Percentiles rank a stretch among this genome's conserved stretches.
Conservation (phyloP, 2,329 filamentous ascomycete genomes). For the Alternaria conjuncta region DNA sequence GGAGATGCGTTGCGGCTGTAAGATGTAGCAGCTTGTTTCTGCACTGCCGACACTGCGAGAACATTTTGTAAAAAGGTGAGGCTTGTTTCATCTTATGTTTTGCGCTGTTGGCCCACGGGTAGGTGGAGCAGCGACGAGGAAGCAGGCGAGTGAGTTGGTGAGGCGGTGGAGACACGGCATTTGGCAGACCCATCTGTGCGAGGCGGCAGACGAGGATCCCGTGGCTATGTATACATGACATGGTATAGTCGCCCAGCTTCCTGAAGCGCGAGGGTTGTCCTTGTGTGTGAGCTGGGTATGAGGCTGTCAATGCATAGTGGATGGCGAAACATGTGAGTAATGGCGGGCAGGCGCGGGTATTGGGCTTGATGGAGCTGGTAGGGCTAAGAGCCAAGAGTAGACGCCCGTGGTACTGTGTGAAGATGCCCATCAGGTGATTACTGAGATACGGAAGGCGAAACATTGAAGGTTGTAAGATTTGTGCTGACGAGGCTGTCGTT, state of each 20-base stretch:
- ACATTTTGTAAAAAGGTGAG: background rate
- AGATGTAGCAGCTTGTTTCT: background rate
- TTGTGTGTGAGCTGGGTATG: background rate
- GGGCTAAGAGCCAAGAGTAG: background rate
- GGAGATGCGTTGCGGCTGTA: background rate
- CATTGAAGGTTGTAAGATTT: background rate
- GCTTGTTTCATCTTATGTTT: conserved; percentile 21
- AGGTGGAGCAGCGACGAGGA: background rate
- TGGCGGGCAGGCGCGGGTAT: background rate
- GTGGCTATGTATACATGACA: conserved; percentile 24
- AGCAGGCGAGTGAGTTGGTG: conserved; percentile 3
- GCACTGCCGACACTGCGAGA: background rate
- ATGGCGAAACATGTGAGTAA: conserved; percentile 1
- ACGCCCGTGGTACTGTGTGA: background rate
- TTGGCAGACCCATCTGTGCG: conserved; percentile 1
- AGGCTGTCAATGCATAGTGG: background rate
- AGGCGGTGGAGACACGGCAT: conserved; percentile 1
- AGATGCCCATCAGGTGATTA: background rate
- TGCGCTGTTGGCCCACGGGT: conserved; percentile 8
- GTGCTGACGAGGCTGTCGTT: background rate
- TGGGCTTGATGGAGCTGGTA: background rate
- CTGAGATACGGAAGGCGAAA: background rate
- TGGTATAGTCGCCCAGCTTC: background rate
- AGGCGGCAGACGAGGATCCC: conserved; percentile 18
- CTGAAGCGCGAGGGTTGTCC: conserved; percentile 4